Base-by-base conservation (phyloP, 805 yeast genomes). In the Suhomyces canberraensis region DNA sequence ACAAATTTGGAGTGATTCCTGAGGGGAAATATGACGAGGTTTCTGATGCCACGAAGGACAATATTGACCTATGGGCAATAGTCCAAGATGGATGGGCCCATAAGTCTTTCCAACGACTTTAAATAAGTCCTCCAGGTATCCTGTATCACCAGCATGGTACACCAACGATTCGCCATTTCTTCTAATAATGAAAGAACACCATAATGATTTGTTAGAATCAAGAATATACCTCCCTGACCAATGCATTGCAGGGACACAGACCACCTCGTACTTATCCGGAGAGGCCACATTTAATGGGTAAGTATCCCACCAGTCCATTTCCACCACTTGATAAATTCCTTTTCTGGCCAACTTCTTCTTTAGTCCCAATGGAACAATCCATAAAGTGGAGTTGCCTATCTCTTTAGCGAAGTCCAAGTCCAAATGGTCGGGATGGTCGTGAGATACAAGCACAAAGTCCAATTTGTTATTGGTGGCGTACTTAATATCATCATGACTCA, bases 141-240 rank as follows among this genome's bases (percentile, higher is more conserved):
- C 98, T 0, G 96, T 87, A 53, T 91, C 98, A 8, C 98, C 98
- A 13, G 91, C 95, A 58, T 91, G 98, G 67, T 80, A 91, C 29
- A 90, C 64, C 1, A 89, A 53, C 0, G 96, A 85, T 46, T 76
- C 69, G 0, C 79, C 81, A 45, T 85, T 75, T 40, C 78, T 75
- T 35, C 79, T 66, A 8, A 91, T 56, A 46, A 91, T 52, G 51
- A 82, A 91, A 0, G 96, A 87, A 50, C 95, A 86, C 98, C 98
- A 91, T 35, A 91, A 64, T 0, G 95, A 76, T 16, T 66, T 64
- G 58, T 91, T 91, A 2, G 95, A 75, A 56, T 91, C 98, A 14
- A 79, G 53, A n/a, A 90, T 59, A 22, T 75, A 74, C 25, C 96
- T 64, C 0, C 98, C 98, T 1, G 95, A 84, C 98, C 98, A 91